Evolutionary conservation across 2,329 filamentous ascomycete genomes (phyloP).

Genomic region (Monilinia fructicola): DNA sequence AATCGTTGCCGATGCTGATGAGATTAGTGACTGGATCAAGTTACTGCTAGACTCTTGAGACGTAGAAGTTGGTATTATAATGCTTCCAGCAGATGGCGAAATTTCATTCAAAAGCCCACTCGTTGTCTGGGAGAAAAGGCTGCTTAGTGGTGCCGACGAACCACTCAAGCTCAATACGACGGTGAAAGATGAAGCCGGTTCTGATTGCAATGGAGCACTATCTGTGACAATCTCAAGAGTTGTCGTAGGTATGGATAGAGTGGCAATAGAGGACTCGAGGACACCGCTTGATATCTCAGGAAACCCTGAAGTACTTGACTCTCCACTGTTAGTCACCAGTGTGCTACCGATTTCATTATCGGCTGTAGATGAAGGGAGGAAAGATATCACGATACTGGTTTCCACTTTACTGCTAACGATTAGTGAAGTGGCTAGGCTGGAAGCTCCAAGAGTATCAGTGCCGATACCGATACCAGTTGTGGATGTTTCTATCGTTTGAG

Average conservation of each 20-base stretch:
- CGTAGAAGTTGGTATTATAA: not conserved
- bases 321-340: not conserved
- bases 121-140: not conserved
- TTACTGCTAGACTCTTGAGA: slow-evolving; percentile 2
- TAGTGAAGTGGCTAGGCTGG: not conserved
- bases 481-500: not conserved
- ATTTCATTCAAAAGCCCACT: not conserved
- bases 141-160: not conserved
- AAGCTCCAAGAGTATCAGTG: not conserved
- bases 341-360: not conserved
- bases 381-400: not conserved
- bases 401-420: not conserved
- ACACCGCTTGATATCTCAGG: not conserved
- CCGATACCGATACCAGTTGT: not conserved
- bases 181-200: slow-evolving; percentile 2
- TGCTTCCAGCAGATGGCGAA: not conserved
- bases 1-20: not conserved
- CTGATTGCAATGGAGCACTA: slow-evolving; percentile 1
- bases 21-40: not conserved
- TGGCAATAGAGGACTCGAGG: not conserved
- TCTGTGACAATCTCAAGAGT: not conserved
- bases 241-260: not conserved
- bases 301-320: not conserved
- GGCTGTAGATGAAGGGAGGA: not conserved
- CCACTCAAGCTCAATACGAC: not conserved